Conservation (phyloP, 2,329 filamentous ascomycete genomes). For the Aspergillus viridinutans region DNA sequence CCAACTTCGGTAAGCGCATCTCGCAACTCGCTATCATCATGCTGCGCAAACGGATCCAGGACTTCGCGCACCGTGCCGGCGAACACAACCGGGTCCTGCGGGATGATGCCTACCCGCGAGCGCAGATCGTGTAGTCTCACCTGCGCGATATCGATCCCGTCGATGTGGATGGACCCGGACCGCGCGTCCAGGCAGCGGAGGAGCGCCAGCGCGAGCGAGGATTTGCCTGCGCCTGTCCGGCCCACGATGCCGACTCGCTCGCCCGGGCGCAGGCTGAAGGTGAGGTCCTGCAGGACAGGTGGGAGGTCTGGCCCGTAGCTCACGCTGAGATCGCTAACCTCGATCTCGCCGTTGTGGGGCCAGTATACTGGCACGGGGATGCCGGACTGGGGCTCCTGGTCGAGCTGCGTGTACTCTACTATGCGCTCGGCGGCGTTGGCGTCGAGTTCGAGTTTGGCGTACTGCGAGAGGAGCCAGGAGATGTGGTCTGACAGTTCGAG, state of each 20-base stretch:
- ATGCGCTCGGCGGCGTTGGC: constrained; percentile 76
- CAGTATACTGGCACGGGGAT: constrained; percentile 62
- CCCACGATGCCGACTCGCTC: constrained; percentile 74
- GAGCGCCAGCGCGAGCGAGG: constrained; percentile 67
- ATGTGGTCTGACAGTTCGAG: background rate
- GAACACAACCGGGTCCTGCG: constrained; percentile 76
- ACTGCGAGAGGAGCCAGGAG: background rate
- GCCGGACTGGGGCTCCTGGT: constrained; percentile 64
- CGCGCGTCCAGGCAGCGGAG: constrained; percentile 72
- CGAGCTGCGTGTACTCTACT: constrained; percentile 66
- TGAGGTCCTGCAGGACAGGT: constrained; percentile 65
- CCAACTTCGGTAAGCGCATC: too few species aligned
- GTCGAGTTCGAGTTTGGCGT: constrained; percentile 60
- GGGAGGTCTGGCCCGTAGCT: constrained; percentile 66
- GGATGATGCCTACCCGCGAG: constrained; percentile 70
- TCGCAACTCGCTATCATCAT: constrained; percentile 60
- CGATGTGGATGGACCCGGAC: constrained; percentile 64
- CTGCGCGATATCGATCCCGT: constrained; percentile 69
- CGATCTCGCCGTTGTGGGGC: constrained; percentile 68
- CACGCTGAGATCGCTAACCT: constrained; percentile 68
- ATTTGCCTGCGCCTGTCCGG: constrained; percentile 74
- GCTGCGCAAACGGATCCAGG: constrained; percentile 68
- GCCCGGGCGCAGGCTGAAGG: constrained; percentile 62
- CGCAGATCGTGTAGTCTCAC: constrained; percentile 66
- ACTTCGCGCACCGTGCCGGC: constrained; percentile 71